Evolutionary conservation across 306 rosid genomes (phyloP), one percentile per base, ranked within the genome.

Genomic region (Pyrus pyrifolia): DNA sequence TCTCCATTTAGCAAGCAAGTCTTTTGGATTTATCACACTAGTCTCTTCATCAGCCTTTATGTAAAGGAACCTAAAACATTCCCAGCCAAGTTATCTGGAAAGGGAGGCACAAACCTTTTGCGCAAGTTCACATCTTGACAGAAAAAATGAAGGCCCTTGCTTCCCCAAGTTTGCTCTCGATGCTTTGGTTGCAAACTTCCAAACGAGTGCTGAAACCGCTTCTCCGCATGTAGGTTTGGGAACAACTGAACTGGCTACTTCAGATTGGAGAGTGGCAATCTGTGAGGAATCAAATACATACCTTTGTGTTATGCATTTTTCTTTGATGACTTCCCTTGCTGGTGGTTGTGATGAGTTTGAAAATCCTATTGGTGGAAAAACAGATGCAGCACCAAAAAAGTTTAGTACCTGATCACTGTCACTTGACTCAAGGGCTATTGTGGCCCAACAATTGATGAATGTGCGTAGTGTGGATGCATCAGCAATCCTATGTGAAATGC

Each of bases 171-270:
- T 62, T 62, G 67, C 29, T 29, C 67, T 62, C 17, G 40, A 62
- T 29, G 83, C 81, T 19, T 8, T 78, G 76, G 80, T 77, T 1
- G 81, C 65, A 60, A 33, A 23, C 27, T 80, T 74, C 6, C 88
- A 89, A 22, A 89, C 22, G 38, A 89, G 68, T 1, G 79, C 81
- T 13, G 88, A 75, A 44, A 87, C 83, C 7, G 78, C 85, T 77
- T 85, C 87, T 12, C 83, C 27, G 13, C 87, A 78, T 5, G 89
- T 70, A 14, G 25, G 25, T 25, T 25, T 25, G 25, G 25, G 25
- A 25, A 25, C 25, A 25, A 25, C 25, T 25, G 25, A 25, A 25
- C 25, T 49, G 9, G 72, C 77, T 51, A 58, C 68, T 30, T 82
- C 76, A 49, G 66, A 57, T 82, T 89, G 87, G 42, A 89, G 77